Base-by-base conservation (phyloP, 2,329 filamentous ascomycete species). In the Fusarium sp. region DNA sequence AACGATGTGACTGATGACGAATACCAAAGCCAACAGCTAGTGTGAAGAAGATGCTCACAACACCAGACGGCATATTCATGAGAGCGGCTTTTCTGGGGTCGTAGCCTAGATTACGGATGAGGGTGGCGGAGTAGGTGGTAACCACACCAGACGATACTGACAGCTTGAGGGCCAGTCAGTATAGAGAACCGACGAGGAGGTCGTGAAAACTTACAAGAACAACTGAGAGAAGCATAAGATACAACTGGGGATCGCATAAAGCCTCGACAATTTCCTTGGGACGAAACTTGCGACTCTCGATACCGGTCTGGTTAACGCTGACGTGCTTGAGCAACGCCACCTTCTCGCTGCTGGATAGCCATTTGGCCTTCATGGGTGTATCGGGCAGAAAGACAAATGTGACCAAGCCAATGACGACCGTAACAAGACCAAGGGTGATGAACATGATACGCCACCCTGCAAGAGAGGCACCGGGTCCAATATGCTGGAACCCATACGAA, bases 371-470 rank as follows among this genome's bases (percentile, higher is more conserved):
- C 72, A 84, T 85, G 1, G 78, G 86, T 71, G 64, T 86, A 40
- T 80, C 77, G 4, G 79, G 80, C 2, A 81, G 72, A 38, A 80
- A 75, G 26, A 77, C 37, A 33, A 79, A 70, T 9, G 76, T 76
- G 49, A 66, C 72, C 10, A 80, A 44, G 1, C 78, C 80, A 8
- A 80, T 73, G 8, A 72, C 16, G 5, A 80, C 75, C 3, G 80
- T 81, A 26, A 79, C 79, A 6, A 82, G 80, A 10, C 90, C 90
- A 71, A 92, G 88, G 13, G 90, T 85, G 46, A 92, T 87, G 76
- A 92, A 92, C 26, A 92, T 83, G 86, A 86, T 90, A 8, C 88
- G 82, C 90, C 90, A 93, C 6, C 89, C 89, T n/a, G 86, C 80
- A 4, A 85, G 83, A 2, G 82, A 77, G 4, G 90, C 79, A 2